phyloP scores from a whole-genome alignment of 2,329 filamentous ascomycete species.

The Sphaceloma murrayae region DNA sequence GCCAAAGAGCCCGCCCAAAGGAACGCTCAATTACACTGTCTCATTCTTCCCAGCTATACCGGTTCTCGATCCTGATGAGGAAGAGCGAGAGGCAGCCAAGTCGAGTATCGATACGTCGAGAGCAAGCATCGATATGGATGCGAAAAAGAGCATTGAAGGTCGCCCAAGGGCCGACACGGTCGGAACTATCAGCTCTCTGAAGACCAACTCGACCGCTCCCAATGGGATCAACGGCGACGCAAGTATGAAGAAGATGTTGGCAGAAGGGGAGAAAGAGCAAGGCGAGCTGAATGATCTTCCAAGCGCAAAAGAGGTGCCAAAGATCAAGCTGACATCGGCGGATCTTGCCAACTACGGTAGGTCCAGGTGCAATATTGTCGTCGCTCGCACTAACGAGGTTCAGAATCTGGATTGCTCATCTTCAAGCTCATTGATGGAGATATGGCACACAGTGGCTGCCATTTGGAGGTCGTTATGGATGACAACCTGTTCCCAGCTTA shows the following conservation, averaged over 20 bases:
- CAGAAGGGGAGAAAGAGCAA: slow-evolving; percentile 39
- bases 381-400: slow-evolving; percentile 28
- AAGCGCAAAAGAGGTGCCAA: slow-evolving; percentile 54
- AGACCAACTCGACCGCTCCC: slow-evolving; percentile 22
- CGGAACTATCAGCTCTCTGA: slow-evolving; percentile 36
- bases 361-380: slow-evolving; percentile 21
- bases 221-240: slow-evolving; percentile 27
- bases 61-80: slow-evolving; percentile 80
- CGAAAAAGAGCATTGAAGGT: slow-evolving; percentile 14
- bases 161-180: slow-evolving; percentile 25
- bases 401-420: slow-evolving; percentile 82
- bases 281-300: slow-evolving; percentile 34
- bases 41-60: slow-evolving; percentile 87
- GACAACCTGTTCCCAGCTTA: slow-evolving; percentile 91
- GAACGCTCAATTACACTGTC: slow-evolving; percentile 68
- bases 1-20: slow-evolving; percentile 65
- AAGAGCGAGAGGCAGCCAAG: slow-evolving; percentile 41
- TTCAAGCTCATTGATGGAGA: slow-evolving; percentile 91
- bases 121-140: slow-evolving; percentile 18
- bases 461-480: slow-evolving; percentile 84
- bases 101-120: slow-evolving; percentile 18
- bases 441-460: slow-evolving; percentile 63
- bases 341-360: slow-evolving; percentile 69
- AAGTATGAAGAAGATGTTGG: slow-evolving; percentile 38
- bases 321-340: slow-evolving; percentile 67